Percentiles rank a stretch among this genome's conserved stretches.
phyloP scores from a whole-genome alignment of 495 filamentous ascomycete genomes.

The Penicillium canariense region DNA sequence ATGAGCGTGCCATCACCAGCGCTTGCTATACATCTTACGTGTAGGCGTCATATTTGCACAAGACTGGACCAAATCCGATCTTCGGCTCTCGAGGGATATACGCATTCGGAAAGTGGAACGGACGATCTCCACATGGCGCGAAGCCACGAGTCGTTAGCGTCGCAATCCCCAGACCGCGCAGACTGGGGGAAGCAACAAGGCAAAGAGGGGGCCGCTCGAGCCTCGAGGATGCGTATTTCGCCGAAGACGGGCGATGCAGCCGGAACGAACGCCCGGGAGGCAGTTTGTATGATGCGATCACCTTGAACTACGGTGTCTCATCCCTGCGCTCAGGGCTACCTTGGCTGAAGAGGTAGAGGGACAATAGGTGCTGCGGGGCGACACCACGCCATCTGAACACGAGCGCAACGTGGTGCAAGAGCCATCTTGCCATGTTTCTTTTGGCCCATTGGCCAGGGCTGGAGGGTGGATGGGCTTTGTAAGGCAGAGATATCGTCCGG shows the following conservation, averaged over 20 bases:
- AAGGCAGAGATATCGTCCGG: not conserved
- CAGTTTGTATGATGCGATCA: not conserved
- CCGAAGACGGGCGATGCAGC: not conserved
- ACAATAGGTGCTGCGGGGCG: not conserved
- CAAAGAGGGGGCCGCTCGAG: conserved; percentile 1
- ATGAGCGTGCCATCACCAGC: too few relatives aligned
- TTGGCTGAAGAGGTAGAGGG: not conserved
- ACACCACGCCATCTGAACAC: not conserved
- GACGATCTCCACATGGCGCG: conserved; percentile 22
- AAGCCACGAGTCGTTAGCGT: conserved; percentile 16
- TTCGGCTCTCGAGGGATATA: not conserved
- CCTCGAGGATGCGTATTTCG: conserved; percentile 3
- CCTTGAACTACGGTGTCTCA: too few relatives aligned
- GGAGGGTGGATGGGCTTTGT: not conserved
- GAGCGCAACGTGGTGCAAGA: not conserved
- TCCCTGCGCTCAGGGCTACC: too few relatives aligned
- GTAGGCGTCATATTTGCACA: conserved; percentile 11
- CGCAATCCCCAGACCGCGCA: conserved; percentile 6
- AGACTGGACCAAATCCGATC: too few relatives aligned
- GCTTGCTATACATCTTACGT: not conserved
- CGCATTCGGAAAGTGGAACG: not conserved
- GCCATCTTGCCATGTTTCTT: not conserved
- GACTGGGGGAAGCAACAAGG: not conserved
- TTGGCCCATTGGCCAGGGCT: not conserved
- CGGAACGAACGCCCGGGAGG: not conserved